Conservation (phyloP, 441 rosid genomes). For the Erodium texanum region DNA sequence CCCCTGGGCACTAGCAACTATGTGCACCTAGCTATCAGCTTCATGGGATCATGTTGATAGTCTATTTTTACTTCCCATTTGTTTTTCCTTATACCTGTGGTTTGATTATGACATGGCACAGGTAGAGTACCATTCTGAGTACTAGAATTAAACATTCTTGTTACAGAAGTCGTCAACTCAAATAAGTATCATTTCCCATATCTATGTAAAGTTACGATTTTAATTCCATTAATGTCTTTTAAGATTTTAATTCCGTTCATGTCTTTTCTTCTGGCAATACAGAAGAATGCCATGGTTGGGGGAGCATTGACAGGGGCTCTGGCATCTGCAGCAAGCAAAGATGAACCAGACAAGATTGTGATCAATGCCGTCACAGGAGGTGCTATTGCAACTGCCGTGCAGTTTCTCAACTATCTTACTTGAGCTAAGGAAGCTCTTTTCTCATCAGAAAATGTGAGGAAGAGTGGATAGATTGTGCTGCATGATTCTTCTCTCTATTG, state of each 20-base stretch:
- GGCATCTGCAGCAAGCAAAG: slow-evolving; percentile 41
- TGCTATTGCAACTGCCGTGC: slow-evolving; percentile 65
- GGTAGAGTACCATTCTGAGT: not conserved
- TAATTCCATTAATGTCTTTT: not conserved
- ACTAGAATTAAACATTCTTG: not conserved
- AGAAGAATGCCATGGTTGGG: slow-evolving; percentile 63
- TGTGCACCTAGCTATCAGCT: too few species aligned
- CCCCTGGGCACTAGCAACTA: too few species aligned
- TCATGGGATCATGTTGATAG: not conserved
- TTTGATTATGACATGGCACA: not conserved
- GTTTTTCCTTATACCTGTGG: not conserved
- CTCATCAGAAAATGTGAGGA: not conserved
- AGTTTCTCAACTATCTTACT: slow-evolving; percentile 40
- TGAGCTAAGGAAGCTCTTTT: not conserved
- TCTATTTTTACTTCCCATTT: not conserved
- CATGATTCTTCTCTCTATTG: not conserved
- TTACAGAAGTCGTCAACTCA: not conserved
- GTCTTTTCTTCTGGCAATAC: not conserved
- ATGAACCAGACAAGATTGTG: slow-evolving; percentile 40
- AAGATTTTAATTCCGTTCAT: not conserved
- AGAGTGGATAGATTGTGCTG: not conserved
- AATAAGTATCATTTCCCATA: not conserved
- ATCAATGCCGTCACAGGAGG: slow-evolving; percentile 59
- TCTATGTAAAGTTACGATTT: not conserved
- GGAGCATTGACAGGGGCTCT: slow-evolving; percentile 64